Conservation (phyloP, 805 yeast genomes). For the Cyberlindnera veronae region DNA sequence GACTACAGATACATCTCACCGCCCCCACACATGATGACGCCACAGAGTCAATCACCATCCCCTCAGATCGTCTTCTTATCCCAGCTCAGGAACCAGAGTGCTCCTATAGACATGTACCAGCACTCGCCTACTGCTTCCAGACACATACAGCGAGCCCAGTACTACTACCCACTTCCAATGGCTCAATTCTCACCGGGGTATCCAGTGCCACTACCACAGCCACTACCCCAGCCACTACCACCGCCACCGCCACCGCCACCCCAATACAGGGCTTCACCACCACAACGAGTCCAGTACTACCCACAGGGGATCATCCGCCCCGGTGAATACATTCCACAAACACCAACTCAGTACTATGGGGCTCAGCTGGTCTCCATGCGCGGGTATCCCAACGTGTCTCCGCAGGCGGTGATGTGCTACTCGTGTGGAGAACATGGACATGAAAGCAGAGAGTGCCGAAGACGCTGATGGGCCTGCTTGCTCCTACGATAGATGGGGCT, state of each 20-base stretch:
- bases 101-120: neutral
- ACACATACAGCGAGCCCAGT: neutral
- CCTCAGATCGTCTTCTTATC: slow-evolving; percentile 10
- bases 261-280: no score
- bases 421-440: slow-evolving; percentile 19
- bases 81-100: slow-evolving; percentile 3
- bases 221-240: neutral
- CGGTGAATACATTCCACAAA: neutral
- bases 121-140: neutral
- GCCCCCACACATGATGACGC: neutral
- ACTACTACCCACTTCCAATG: neutral
- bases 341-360: slow-evolving; percentile 11
- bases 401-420: slow-evolving; percentile 7
- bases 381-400: slow-evolving; percentile 1
- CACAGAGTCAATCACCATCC: neutral
- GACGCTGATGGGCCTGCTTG: neutral
- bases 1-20: slow-evolving; percentile 2
- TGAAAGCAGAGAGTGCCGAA: slow-evolving; percentile 15
- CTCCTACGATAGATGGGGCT: neutral
- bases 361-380: slow-evolving; percentile 9
- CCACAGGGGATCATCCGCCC: neutral
- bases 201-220: neutral
- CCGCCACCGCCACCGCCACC: neutral
- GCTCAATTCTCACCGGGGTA: neutral
- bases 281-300: neutral